Conservation (phyloP, 2,329 filamentous ascomycete genomes). For the Aureobasidium sp. region DNA sequence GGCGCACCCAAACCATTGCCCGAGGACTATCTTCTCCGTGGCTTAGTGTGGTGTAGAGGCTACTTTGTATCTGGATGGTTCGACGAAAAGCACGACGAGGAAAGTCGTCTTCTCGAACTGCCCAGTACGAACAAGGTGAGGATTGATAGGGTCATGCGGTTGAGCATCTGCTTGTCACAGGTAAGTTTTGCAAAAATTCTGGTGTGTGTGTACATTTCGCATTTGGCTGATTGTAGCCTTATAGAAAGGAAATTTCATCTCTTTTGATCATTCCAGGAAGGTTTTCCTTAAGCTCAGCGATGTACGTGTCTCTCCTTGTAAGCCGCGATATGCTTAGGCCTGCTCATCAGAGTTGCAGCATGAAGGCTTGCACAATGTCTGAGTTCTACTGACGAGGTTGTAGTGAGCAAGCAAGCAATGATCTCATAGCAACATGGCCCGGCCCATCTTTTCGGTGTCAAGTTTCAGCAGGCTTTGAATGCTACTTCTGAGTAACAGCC, state of each 20-base stretch:
- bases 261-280: slow-evolving; percentile 16
- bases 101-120: slow-evolving; percentile 56
- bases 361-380: background rate
- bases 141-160: slow-evolving; percentile 38
- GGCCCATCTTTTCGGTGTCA: too few species aligned
- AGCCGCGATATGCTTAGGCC: background rate
- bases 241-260: slow-evolving; percentile 14
- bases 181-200: background rate
- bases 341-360: background rate
- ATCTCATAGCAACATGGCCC: background rate
- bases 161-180: slow-evolving; percentile 18
- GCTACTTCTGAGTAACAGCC: background rate
- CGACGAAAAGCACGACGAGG: slow-evolving; percentile 53
- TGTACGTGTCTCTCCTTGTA: background rate
- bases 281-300: background rate
- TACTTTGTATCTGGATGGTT: slow-evolving; percentile 56
- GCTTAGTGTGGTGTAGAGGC: slow-evolving; percentile 50
- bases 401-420: background rate
- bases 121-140: slow-evolving; percentile 50
- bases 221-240: background rate
- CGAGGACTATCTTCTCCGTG: slow-evolving; percentile 60
- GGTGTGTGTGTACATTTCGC: background rate
- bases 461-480: background rate
- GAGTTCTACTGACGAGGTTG: background rate
- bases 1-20: slow-evolving; percentile 47